Evolutionary conservation across 129 eudicot species (phyloP), one percentile per base, ranked within the genome.

Genomic region (Sambucus nigra): DNA sequence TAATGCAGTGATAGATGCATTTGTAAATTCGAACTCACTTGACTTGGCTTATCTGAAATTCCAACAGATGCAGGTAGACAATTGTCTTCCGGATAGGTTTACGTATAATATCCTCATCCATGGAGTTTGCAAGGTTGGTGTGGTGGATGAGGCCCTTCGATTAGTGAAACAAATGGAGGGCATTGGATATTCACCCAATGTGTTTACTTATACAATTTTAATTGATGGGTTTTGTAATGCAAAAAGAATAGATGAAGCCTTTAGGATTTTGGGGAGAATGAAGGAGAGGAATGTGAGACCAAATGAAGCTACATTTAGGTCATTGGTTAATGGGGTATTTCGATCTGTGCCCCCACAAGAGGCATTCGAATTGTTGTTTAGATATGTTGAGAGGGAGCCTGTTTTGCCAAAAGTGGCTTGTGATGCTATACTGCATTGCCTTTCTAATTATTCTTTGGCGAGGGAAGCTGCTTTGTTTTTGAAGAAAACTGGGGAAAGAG

Each of bases 111-210:
- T 82, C 25, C 78, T 91, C 47, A 77, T 91, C 33, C 89, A 91
- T 74, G 98, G 98, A 53, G 98, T 91, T 16, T 91, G 95, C 51
- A 91, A 82, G 68, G 72, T 55, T 54, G 98, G 98, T 35, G 98
- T 91, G 31, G 71, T 91, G 28, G 98, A 85, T 57, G 95, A 91
- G 76, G 98, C 89, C 8, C 68, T 61, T 55, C 83, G 95, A 5
- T 63, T 85, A 56, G 62, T 86, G 58, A 91, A 79, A 52, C 94
- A 85, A 71, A 91, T 91, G 98, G 84, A 74, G 57, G 79, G 72
- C 17, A 48, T 66, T 44, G 89, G 94, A 23, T 74, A 26, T 59
- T 10, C 20, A 3, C 89, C 98, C 11, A 91, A 91, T 69, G 98
- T 91, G 23, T 91, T 65, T 63, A 91, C 98, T 0, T 91, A 81